These are phyloP conservation scores for Xylariaceae sp. DNA, from an alignment of 2,329 filamentous ascomycete genomes.

Conservation along the genomic window DNA sequence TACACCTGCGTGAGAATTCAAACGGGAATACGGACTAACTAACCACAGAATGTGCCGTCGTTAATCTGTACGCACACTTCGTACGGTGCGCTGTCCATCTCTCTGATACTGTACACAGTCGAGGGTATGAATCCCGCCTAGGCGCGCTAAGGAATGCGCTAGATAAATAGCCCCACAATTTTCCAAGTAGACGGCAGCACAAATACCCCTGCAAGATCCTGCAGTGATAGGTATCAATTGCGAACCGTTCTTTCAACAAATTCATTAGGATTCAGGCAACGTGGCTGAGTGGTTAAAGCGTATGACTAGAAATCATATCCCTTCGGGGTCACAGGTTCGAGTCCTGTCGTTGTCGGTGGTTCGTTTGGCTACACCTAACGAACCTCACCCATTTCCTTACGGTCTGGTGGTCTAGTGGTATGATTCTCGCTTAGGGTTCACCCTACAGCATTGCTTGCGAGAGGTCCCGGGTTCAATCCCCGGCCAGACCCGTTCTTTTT, in stretches of 20 bases:
- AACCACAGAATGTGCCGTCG: too few relatives aligned
- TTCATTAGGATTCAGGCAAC: slow-evolving; percentile 6
- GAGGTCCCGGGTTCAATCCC: slow-evolving; percentile 41
- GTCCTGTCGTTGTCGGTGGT: slow-evolving; percentile 19
- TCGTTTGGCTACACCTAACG: neutral
- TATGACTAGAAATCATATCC: slow-evolving; percentile 23
- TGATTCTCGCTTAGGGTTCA: slow-evolving; percentile 63
- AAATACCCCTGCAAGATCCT: too few relatives aligned
- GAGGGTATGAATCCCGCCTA: too few relatives aligned
- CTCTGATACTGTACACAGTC: too few relatives aligned
- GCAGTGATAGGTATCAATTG: neutral
- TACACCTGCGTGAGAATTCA: too few relatives aligned
- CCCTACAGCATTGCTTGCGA: slow-evolving; percentile 30
- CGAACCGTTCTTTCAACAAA: neutral
- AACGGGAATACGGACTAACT: too few relatives aligned
- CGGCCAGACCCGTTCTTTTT: slow-evolving; percentile 30
- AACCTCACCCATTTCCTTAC: neutral
- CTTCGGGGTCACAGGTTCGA: slow-evolving; percentile 22
- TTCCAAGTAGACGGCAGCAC: too few relatives aligned
- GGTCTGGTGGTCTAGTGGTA: slow-evolving; percentile 60
- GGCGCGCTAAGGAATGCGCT: too few relatives aligned
- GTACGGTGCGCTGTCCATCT: too few relatives aligned
- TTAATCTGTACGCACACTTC: too few relatives aligned
- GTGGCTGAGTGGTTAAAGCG: slow-evolving; percentile 23
- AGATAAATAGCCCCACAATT: neutral